These are phyloP conservation scores for Colletotrichum sp. DNA, from an alignment of 2,329 filamentous ascomycete species.

Conservation along the genomic window DNA sequence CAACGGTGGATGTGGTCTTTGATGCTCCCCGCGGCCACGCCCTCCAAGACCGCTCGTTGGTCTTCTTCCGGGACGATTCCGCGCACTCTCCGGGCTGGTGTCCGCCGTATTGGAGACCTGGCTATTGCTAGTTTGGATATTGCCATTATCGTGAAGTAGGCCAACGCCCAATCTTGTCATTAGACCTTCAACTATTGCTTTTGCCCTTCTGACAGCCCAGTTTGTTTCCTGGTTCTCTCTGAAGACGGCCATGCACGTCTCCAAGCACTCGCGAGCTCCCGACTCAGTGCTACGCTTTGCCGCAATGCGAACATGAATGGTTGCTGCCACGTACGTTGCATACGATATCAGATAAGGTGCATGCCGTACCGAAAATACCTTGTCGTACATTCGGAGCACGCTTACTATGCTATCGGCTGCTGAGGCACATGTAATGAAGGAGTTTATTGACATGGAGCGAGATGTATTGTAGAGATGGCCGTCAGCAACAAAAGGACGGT, in stretches of 20 bases:
- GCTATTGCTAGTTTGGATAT: background rate
- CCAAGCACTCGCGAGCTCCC: constrained; percentile 42
- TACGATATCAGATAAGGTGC: constrained; percentile 61
- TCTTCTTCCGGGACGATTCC: background rate
- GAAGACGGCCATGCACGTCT: constrained; percentile 51
- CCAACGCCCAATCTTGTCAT: constrained; percentile 48
- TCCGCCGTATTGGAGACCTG: background rate
- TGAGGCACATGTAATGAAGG: constrained; percentile 48
- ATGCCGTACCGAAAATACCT: constrained; percentile 46
- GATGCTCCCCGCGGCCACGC: background rate
- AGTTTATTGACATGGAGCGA: constrained; percentile 44
- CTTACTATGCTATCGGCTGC: constrained; percentile 50
- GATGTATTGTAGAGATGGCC: constrained; percentile 51
- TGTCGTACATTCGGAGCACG: constrained; percentile 48
- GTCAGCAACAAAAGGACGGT: constrained; percentile 57
- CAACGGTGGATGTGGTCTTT: background rate
- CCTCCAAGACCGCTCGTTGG: background rate
- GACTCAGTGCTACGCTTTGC: constrained; percentile 46
- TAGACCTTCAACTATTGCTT: constrained; percentile 47
- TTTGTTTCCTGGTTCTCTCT: constrained; percentile 55
- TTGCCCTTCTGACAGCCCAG: constrained; percentile 50
- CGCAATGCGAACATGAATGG: constrained; percentile 56
- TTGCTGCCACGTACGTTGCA: constrained; percentile 59
- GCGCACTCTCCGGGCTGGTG: background rate
- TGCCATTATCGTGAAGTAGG: background rate